phyloP scores from a whole-genome alignment of 768 basidiomycete species.

The Lentinula raphanica region DNA sequence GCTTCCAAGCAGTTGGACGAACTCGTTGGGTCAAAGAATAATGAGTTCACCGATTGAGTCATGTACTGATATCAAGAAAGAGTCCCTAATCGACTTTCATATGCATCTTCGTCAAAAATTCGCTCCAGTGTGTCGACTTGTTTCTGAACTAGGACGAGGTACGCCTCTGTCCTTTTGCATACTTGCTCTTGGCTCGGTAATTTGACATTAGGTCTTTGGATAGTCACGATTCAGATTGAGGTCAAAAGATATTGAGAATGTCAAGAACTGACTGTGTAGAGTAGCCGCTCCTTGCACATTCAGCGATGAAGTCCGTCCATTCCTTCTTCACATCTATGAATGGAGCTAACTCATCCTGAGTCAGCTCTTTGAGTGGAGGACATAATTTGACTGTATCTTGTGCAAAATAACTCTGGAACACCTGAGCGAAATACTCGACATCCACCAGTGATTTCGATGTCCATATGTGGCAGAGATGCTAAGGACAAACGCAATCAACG shows the following conservation, averaged over 20 bases:
- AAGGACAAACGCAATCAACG: not conserved
- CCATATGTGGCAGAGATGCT: not conserved
- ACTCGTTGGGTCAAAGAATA: no score
- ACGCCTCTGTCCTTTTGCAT: not conserved
- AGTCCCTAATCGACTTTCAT: not conserved
- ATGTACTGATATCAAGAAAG: no score
- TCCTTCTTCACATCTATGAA: not conserved
- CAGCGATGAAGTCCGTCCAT: not conserved
- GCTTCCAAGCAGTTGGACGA: no score
- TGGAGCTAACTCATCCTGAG: not conserved
- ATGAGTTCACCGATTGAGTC: no score
- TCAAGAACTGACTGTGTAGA: not conserved
- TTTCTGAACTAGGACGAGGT: not conserved
- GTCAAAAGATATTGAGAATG: not conserved
- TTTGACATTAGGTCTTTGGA: not conserved
- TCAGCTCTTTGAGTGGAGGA: not conserved
- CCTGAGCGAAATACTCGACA: not conserved
- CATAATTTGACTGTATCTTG: not conserved
- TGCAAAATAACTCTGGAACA: not conserved
- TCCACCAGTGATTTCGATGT: not conserved
- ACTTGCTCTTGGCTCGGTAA: not conserved
- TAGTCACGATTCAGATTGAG: not conserved
- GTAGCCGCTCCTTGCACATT: not conserved
- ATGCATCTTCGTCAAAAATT: not conserved
- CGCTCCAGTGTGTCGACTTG: not conserved